Conservation (phyloP, 2,329 filamentous ascomycete genomes). For the Neurospora sp. region DNA sequence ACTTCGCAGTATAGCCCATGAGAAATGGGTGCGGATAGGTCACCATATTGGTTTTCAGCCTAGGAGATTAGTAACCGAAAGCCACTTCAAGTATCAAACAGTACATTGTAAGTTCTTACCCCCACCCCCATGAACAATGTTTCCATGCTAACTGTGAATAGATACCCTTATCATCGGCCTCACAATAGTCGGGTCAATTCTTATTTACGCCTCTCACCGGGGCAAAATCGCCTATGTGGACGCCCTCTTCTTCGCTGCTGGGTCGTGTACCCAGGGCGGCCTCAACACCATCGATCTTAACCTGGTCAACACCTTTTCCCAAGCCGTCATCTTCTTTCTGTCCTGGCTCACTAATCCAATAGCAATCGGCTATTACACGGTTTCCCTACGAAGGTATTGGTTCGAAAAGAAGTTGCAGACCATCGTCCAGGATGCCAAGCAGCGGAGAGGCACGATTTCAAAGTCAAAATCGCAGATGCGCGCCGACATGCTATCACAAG, state of each 20-base stretch:
- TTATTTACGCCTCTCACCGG: conserved; percentile 55
- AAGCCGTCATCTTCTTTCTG: conserved; percentile 62
- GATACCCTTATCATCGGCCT: conserved; percentile 74
- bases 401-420: conserved; percentile 93
- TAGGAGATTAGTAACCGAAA: background rate
- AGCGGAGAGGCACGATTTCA: conserved; percentile 53
- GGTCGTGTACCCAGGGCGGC: conserved; percentile 83
- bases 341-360: conserved; percentile 74
- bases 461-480: conserved; percentile 46
- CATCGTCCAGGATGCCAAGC: conserved; percentile 64
- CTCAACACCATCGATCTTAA: conserved; percentile 74
- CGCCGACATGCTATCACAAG: conserved; percentile 31
- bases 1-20: background rate
- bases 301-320: conserved; percentile 58
- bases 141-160: conserved; percentile 22
- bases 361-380: conserved; percentile 73
- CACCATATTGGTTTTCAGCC: background rate
- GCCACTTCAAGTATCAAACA: conserved; percentile 73
- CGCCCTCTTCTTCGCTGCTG: conserved; percentile 78
- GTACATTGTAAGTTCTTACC: conserved; percentile 56
- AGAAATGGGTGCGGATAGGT: background rate
- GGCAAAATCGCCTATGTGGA: conserved; percentile 69
- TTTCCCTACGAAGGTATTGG: conserved; percentile 92
- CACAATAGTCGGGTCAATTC: conserved; percentile 63
- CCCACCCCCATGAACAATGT: background rate